Evolutionary conservation across 345 rosid genomes (phyloP), one percentile per base, ranked within the genome.

Genomic region (Citrus inodora): DNA sequence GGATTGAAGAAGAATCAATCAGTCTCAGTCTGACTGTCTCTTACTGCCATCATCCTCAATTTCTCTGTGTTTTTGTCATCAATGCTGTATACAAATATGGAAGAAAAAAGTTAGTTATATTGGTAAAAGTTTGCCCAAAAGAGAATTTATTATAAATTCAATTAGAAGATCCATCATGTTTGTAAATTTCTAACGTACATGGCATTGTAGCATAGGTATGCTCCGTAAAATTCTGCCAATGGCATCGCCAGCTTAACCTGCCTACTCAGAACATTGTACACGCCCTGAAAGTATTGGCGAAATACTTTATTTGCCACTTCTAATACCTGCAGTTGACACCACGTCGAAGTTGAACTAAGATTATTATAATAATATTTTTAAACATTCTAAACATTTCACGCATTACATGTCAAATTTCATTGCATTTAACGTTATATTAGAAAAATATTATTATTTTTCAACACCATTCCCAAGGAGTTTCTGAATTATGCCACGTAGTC

Each of bases 101-200:
- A 2, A 9, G 8, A 38, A 21, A 42, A 42, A 42, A 42, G n/a
- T n/a, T 1, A 60, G 13, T 25, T 60, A 60, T 60, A 60, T 3
- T 25, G 7, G 13, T 17, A 64, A 7, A 42, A 42, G 11, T 11
- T 42, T 42, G 4, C 4, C 16, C 5, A 42, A 42, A 42, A 11
- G 16, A 42, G 48, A 2, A 9, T 10, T 42, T 10, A 42, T 42
- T 10, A 42, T 9, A 42, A 42, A 10, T 42, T 42, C 48, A 42
- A 42, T 42, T 10, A 2, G 48, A 42, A 42, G 51, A 42, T 42
- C 2, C 51, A 42, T 11, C 24, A 17, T n/a, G 96, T 70, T 86
- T 78, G 80, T 95, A 95, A 17, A 95, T 88, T 21, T 92, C 92
- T 4, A 84, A 88, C 94, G 9, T 91, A 95, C 98, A 91, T 77